Conservation (phyloP, 2,329 filamentous ascomycete genomes). For the Talaromyces sp. region DNA sequence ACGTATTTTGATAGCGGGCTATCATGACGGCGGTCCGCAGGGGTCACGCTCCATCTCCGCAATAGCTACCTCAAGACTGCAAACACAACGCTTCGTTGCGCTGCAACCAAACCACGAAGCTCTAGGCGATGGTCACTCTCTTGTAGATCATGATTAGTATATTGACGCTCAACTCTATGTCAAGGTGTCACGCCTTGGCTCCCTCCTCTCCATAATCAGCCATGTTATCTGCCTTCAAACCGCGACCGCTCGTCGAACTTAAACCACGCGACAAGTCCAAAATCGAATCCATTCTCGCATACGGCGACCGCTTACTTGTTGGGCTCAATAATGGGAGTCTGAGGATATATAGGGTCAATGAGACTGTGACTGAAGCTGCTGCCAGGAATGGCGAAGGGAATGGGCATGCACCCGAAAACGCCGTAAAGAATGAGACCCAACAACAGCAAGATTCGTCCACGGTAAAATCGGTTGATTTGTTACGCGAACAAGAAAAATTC, state of each 20-base stretch:
- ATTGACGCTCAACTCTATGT: not conserved
- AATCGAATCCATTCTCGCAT: constrained; percentile 92
- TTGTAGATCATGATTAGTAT: constrained; percentile 11
- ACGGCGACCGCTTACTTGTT: constrained; percentile 88
- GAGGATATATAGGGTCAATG: constrained; percentile 87
- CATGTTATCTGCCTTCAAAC: constrained; percentile 97
- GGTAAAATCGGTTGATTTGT: constrained; percentile 68
- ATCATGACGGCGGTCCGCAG: not conserved
- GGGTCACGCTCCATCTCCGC: not conserved
- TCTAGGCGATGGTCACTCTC: not conserved
- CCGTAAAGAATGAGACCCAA: constrained; percentile 16
- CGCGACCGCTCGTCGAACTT: constrained; percentile 94
- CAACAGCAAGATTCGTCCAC: constrained; percentile 14
- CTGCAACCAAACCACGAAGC: not conserved
- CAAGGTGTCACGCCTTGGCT: constrained; percentile 8
- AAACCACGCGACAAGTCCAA: constrained; percentile 92
- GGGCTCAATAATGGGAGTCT: constrained; percentile 86
- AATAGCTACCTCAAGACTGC: not conserved
- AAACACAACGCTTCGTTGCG: not conserved
- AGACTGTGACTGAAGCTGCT: constrained; percentile 38
- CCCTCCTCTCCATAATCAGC: not conserved
- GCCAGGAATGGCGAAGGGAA: constrained; percentile 20
- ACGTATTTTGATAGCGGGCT: constrained; percentile 4
- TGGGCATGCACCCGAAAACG: constrained; percentile 19
- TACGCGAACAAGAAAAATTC: constrained; percentile 93